phyloP scores from a whole-genome alignment of 495 filamentous ascomycete genomes.

The Letharia columbiana region DNA sequence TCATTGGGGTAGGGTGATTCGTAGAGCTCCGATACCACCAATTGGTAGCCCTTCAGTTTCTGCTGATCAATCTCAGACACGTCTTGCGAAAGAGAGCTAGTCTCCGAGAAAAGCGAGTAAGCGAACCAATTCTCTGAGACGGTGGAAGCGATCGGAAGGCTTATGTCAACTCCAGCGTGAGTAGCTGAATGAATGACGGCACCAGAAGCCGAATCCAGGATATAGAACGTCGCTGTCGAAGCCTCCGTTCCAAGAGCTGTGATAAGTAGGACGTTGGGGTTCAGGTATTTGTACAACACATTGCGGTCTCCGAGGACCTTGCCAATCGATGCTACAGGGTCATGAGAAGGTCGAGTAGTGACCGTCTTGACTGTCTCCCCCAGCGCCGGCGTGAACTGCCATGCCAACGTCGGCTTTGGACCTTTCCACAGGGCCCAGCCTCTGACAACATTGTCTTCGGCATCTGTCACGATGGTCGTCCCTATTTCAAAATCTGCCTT shows the following conservation, averaged over 20 bases:
- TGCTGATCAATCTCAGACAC: constrained; percentile 17
- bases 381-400: constrained; percentile 63
- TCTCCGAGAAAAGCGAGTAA: constrained; percentile 73
- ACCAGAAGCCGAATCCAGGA: constrained; percentile 83
- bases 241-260: constrained; percentile 54
- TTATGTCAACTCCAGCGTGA: constrained; percentile 65
- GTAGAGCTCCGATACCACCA: constrained; percentile 80
- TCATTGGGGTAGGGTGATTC: constrained; percentile 78
- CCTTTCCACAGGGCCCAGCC: constrained; percentile 44
- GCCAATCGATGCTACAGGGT: constrained; percentile 90
- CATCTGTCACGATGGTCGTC: constrained; percentile 50
- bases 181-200: constrained; percentile 60
- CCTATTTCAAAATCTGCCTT: constrained; percentile 12
- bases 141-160: constrained; percentile 63
- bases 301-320: constrained; percentile 83
- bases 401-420: constrained; percentile 47
- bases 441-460: constrained; percentile 49
- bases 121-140: constrained; percentile 94
- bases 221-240: constrained; percentile 57
- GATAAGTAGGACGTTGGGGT: constrained; percentile 75
- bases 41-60: constrained; percentile 60
- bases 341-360: constrained; percentile 60
- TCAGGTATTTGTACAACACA: constrained; percentile 95
- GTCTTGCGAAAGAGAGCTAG: constrained; percentile 38
- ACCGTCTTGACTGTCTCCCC: constrained; percentile 61